phyloP scores from a whole-genome alignment of 2,329 filamentous ascomycete species.

The Exophiala alcalophila region DNA sequence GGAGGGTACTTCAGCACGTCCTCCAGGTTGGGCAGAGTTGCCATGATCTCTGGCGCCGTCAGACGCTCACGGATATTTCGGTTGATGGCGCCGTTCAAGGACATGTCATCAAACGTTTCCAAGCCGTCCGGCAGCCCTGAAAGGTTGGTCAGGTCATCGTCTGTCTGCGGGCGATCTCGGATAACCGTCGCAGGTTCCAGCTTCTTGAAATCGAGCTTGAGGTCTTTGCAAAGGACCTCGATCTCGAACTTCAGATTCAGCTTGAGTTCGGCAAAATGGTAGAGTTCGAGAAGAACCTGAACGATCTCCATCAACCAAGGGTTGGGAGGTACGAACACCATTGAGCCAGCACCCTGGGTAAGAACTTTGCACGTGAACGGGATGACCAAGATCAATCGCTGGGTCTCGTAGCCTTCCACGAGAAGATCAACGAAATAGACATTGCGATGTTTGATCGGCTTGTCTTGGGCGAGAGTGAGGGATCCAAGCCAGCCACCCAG shows the following conservation, averaged over 20 bases:
- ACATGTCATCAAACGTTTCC: conserved; percentile 79
- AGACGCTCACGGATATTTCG: conserved; percentile 68
- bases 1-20: conserved; percentile 75
- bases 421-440: conserved; percentile 96
- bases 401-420: conserved; percentile 88
- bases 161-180: conserved; percentile 55
- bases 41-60: conserved; percentile 72
- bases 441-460: conserved; percentile 93
- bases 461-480: conserved; percentile 86
- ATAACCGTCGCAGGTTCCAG: conserved; percentile 87
- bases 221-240: conserved; percentile 89
- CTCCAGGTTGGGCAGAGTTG: conserved; percentile 79
- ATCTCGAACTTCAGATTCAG: conserved; percentile 98
- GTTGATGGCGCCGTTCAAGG: conserved; percentile 66
- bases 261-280: conserved; percentile 88
- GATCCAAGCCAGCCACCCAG: conserved; percentile 91
- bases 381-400: conserved; percentile 86
- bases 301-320: conserved; percentile 98
- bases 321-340: conserved; percentile 89
- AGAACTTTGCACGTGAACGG: conserved; percentile 97
- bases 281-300: conserved; percentile 84
- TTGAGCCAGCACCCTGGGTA: conserved; percentile 76
- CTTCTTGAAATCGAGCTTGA: conserved; percentile 86
- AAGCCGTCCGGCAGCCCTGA: conserved; percentile 67
- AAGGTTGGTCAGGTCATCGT: conserved; percentile 50